Evolutionary conservation across 306 rosid species (phyloP).

Genomic region (Inga oerstediana): DNA sequence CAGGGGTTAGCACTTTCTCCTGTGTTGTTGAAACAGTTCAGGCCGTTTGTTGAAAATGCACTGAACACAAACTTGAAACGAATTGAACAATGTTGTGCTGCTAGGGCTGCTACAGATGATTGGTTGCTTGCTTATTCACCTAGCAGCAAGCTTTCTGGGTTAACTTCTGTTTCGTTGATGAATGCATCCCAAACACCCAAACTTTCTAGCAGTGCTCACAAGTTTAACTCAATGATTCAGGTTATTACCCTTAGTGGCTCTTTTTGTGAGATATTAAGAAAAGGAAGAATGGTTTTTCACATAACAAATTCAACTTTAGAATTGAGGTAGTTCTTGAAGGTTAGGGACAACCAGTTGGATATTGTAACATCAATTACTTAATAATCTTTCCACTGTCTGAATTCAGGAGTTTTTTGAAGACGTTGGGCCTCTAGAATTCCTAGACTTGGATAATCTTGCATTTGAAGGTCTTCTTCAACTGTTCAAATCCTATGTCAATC

Average conservation of each 20-base stretch:
- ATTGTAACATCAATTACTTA: neutral
- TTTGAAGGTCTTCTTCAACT: constrained; percentile 74
- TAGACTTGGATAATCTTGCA: constrained; percentile 68
- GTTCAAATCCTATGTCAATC: constrained; percentile 65
- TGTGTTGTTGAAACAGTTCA: constrained; percentile 59
- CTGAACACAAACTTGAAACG: constrained; percentile 60
- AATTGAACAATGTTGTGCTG: constrained; percentile 80
- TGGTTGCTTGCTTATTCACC: constrained; percentile 69
- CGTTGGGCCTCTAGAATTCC: constrained; percentile 68
- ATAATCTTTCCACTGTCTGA: constrained; percentile 2
- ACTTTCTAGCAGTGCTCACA: constrained; percentile 82
- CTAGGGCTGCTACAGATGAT: constrained; percentile 79
- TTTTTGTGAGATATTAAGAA: neutral
- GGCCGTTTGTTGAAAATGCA: constrained; percentile 70
- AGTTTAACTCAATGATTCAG: constrained; percentile 82
- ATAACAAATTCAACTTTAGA: neutral
- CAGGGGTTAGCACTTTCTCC: constrained; percentile 85
- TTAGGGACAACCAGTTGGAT: neutral
- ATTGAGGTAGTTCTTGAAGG: neutral
- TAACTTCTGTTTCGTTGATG: constrained; percentile 47
- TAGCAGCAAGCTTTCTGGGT: constrained; percentile 40
- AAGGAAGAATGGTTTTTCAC: neutral
- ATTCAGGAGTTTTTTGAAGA: constrained; percentile 81
- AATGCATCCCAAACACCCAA: constrained; percentile 56
- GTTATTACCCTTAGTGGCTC: constrained; percentile 42